A percentile compares a stretch with the other conserved stretches of the same genome.
These are phyloP conservation scores for Aphanocladium album DNA, from an alignment of 2,329 filamentous ascomycete species.

Conservation along the genomic window DNA sequence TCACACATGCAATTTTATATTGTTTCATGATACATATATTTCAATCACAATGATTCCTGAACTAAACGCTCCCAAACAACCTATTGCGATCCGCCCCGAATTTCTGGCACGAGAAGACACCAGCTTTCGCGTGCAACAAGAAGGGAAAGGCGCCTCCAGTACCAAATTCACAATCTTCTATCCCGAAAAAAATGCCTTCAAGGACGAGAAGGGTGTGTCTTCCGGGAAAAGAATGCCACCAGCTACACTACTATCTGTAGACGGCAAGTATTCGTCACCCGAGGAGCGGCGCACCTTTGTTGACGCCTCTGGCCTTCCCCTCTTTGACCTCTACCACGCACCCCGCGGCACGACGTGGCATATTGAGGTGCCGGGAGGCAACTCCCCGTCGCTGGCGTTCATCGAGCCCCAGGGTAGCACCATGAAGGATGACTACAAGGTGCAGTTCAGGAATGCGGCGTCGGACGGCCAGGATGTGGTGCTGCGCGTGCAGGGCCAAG, in stretches of 20 bases:
- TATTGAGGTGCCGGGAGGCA: neutral
- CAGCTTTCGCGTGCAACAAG: neutral
- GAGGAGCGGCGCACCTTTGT: neutral
- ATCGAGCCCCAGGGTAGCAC: neutral
- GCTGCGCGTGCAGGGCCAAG: neutral
- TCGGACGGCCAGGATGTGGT: neutral
- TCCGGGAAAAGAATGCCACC: neutral
- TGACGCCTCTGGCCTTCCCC: neutral
- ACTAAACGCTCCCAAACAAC: neutral
- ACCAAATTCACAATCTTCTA: neutral
- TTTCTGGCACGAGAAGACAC: neutral
- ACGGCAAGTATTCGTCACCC: neutral
- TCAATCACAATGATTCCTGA: neutral
- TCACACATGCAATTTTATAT: too few species aligned
- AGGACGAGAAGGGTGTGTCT: neutral
- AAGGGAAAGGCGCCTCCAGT: neutral
- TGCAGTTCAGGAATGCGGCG: neutral
- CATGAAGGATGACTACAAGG: neutral
- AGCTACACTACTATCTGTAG: neutral
- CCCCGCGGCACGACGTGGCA: neutral
- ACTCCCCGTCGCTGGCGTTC: neutral
- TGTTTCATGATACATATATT: neutral
- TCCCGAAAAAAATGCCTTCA: neutral
- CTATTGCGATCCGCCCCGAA: neutral
- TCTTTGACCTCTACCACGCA: neutral